Evolutionary conservation across 1,284 basidiomycete genomes (phyloP).

Genomic region (Fomitopsis pinicola): DNA sequence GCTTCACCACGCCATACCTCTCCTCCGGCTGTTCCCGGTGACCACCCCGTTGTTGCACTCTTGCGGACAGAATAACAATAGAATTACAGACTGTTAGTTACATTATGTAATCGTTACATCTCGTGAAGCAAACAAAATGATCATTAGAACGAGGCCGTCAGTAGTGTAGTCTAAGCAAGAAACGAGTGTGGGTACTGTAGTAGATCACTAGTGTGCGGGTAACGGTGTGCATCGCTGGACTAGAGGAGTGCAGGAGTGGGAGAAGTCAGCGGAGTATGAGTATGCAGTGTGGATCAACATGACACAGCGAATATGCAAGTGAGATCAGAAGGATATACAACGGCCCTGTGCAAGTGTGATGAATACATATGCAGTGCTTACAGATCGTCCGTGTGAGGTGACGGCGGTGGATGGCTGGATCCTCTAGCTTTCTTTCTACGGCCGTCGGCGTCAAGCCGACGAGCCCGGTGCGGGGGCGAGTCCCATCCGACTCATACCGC

Average conservation of each 20-base stretch:
- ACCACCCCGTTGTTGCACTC: neutral
- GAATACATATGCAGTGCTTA: neutral
- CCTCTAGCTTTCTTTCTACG: neutral
- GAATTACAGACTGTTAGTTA: neutral
- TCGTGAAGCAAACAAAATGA: neutral
- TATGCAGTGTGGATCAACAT: slow-evolving; percentile 1
- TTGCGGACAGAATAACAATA: neutral
- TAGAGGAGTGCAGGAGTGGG: neutral
- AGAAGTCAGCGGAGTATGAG: neutral
- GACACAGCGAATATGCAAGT: neutral
- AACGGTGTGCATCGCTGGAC: neutral
- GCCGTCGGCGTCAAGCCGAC: neutral
- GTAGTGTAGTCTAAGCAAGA: slow-evolving; percentile 1
- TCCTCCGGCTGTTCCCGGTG: neutral
- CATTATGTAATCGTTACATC: neutral
- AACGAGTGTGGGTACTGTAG: slow-evolving; percentile 4
- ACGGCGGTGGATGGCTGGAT: neutral
- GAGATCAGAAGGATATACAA: neutral
- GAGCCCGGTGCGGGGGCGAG: neutral
- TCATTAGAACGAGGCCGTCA: neutral
- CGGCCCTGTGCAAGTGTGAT: neutral
- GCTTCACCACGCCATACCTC: neutral
- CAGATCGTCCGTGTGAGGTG: slow-evolving; percentile 1
- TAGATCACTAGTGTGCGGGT: neutral
- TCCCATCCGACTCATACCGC: neutral